A percentile compares a stretch with the other conserved stretches of the same genome.
Evolutionary conservation across 2,329 filamentous ascomycete genomes (phyloP).

Genomic region (Parastagonospora nodorum): DNA sequence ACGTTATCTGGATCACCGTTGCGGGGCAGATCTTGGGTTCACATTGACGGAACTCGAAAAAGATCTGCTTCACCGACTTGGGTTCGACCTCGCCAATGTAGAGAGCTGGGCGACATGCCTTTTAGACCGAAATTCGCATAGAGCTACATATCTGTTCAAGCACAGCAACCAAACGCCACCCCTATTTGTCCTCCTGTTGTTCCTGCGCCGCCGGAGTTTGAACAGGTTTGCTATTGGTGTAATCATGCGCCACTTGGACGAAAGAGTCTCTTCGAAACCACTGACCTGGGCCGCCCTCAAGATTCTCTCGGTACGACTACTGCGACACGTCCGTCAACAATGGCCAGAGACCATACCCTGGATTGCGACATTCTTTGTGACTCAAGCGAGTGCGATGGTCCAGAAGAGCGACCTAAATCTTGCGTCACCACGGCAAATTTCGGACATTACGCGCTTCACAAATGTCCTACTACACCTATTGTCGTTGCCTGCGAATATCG

Average conservation of each 20-base stretch:
- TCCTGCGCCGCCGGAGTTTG: constrained; percentile 37
- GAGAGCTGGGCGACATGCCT: constrained; percentile 33
- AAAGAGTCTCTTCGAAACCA: constrained; percentile 14
- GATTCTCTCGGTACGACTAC: constrained; percentile 28
- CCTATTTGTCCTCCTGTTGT: constrained; percentile 39
- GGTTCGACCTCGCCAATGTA: constrained; percentile 21
- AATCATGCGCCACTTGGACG: constrained; percentile 31
- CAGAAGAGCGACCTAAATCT: neutral
- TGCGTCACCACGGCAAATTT: constrained; percentile 9
- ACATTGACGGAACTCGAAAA: constrained; percentile 23
- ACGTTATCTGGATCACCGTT: constrained; percentile 26
- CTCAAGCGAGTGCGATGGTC: constrained; percentile 27
- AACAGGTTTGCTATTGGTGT: constrained; percentile 22
- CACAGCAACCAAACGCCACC: constrained; percentile 20
- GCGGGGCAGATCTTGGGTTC: constrained; percentile 9
- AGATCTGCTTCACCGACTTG: constrained; percentile 18
- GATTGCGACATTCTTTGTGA: constrained; percentile 33
- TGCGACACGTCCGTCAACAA: constrained; percentile 36
- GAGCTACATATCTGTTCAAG: constrained; percentile 25
- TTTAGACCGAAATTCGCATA: constrained; percentile 17
- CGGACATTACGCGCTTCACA: constrained; percentile 48
- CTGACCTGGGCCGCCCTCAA: constrained; percentile 31
- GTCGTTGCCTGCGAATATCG: constrained; percentile 52
- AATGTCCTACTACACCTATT: constrained; percentile 57
- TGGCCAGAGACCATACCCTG: constrained; percentile 41